phyloP scores from a whole-genome alignment of 306 rosid genomes.

The Arachis hypogaea region DNA sequence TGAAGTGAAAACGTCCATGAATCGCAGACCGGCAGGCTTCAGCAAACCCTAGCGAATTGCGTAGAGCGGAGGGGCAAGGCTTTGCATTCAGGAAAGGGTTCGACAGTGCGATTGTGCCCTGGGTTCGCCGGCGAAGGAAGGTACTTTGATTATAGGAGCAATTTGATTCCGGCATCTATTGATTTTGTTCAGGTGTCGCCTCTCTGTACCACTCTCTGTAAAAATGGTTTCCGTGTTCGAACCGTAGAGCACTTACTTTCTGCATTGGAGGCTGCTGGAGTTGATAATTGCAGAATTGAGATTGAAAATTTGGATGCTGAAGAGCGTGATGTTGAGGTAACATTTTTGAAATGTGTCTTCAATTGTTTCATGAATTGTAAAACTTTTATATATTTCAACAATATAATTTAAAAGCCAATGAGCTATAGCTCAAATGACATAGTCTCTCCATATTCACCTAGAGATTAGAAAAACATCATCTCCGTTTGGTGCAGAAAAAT shows the following conservation, averaged over 20 bases:
- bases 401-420: too few relatives aligned
- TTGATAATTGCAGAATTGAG: conserved; percentile 88
- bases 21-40: conserved; percentile 74
- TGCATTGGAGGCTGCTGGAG: conserved; percentile 84
- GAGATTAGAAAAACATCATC: too few relatives aligned
- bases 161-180: conserved; percentile 60
- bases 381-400: too few relatives aligned
- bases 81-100: conserved; percentile 68
- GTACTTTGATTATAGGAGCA: conserved; percentile 60
- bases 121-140: conserved; percentile 77
- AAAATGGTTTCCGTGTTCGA: conserved; percentile 65
- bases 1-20: neutral
- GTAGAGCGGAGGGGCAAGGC: conserved; percentile 67
- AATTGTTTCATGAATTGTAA: neutral
- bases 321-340: conserved; percentile 66
- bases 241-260: conserved; percentile 95
- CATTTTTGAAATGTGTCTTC: conserved; percentile 12
- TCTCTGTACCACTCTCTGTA: conserved; percentile 74
- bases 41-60: conserved; percentile 77
- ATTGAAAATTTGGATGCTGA: conserved; percentile 49
- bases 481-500: too few relatives aligned
- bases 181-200: conserved; percentile 68
- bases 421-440: too few relatives aligned
- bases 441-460: too few relatives aligned
- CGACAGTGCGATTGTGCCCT: conserved; percentile 72